Evolutionary conservation across 352 stramenopile genomes (phyloP), one percentile per base, ranked within the genome.

Genomic region (Thraustochytrium striatum): DNA sequence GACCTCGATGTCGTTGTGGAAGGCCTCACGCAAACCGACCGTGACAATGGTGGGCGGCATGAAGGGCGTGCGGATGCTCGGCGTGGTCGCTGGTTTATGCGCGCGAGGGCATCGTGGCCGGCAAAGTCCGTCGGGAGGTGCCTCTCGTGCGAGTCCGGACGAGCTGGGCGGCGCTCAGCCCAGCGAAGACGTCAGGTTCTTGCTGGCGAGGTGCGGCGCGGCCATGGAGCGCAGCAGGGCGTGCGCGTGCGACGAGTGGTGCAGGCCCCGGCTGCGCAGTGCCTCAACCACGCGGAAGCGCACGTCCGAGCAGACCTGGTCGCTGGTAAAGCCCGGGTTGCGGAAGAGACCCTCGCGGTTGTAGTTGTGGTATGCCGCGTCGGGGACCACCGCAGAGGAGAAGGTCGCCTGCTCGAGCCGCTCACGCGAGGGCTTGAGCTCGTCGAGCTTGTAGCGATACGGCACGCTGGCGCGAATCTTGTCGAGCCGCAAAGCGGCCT

Each of bases 361-460:
- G 50, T 62, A 75, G 39, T 75, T 75, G 5, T 30, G 65, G 36
- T 75, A 75, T 36, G 65, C 65, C 36, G 65, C 65, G 25, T 75
- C 65, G 8, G 65, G 65, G 5, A 75, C 65, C 1, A 75, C 65
- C 3, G 65, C 65, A 7, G 65, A 75, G n/a, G 65, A 75, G 36
- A 75, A 75, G 0, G 65, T 75, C 1, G 43, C 33, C 44, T 58
- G 52, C n/a, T 62, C 44, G 25, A 75, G 44, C 35, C 65, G n/a
- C 19, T 75, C 65, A 21, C 35, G n/a, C 11, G 21, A 50, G 19
- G 65, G 65, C 32, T 55, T 43, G 35, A 75, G 65, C 0, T 75
- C 65, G 19, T 75, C 41, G 0, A 75, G 65, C 36, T 75, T 75
- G 39, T 38, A 30, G 39, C 8, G 68, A 25, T 75, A 75, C 9